These are phyloP conservation scores for Citrus inodora DNA, from an alignment of 345 rosid genomes.

Conservation along the genomic window DNA sequence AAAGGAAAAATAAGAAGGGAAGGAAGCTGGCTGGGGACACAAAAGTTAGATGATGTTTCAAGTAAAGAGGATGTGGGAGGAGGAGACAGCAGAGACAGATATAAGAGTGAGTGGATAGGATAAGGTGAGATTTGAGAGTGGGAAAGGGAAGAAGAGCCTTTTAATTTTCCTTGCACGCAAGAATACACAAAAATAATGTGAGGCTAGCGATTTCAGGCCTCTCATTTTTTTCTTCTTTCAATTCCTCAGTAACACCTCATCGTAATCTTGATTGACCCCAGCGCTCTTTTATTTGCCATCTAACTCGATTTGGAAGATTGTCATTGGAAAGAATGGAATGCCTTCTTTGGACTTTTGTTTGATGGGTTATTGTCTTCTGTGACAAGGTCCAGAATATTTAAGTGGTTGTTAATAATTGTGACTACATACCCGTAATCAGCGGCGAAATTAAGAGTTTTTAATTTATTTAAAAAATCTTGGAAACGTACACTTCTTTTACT, in stretches of 20 bases:
- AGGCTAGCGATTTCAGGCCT: constrained; percentile 58
- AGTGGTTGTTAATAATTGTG: too few species aligned
- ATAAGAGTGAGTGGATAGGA: constrained; percentile 49
- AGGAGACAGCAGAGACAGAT: neutral
- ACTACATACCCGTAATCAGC: neutral
- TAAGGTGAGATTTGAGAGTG: constrained; percentile 48
- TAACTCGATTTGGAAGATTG: neutral
- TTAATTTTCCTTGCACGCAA: constrained; percentile 25
- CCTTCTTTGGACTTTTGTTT: neutral
- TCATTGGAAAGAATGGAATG: neutral
- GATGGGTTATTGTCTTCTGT: neutral
- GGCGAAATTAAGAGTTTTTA: neutral
- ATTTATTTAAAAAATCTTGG: too few species aligned
- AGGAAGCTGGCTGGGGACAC: neutral
- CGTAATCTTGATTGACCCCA: neutral
- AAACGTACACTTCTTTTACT: too few species aligned
- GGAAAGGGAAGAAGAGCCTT: constrained; percentile 8
- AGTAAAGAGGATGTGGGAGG: constrained; percentile 19
- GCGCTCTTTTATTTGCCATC: neutral
- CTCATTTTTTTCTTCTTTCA: constrained; percentile 39
- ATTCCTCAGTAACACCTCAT: constrained; percentile 5
- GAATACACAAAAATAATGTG: constrained; percentile 17
- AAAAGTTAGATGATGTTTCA: constrained; percentile 6
- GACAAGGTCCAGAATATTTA: neutral
- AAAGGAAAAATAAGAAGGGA: neutral